Evolutionary conservation across 352 stramenopile genomes (phyloP).

Genomic region (Elongisporangium anandrum): DNA sequence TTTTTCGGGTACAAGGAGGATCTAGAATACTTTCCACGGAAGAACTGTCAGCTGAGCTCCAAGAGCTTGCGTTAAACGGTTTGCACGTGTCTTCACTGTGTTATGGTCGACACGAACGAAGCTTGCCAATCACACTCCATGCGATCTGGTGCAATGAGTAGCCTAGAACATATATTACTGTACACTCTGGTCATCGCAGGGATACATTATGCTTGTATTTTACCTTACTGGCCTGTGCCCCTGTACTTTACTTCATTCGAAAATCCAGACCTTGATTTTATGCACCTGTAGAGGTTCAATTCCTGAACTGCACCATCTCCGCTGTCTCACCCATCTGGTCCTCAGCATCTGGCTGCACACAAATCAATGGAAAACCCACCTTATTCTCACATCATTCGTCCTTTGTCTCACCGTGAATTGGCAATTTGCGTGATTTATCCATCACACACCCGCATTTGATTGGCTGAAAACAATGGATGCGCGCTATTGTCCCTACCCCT

Average conservation of each 20-base stretch:
- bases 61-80: not conserved
- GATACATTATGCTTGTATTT: not conserved
- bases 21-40: not conserved
- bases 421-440: not conserved
- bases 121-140: not conserved
- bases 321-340: not conserved
- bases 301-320: not conserved
- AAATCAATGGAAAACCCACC: too few relatives aligned
- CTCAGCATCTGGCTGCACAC: too few relatives aligned
- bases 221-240: not conserved
- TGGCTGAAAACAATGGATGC: not conserved
- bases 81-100: not conserved
- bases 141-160: not conserved
- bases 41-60: not conserved
- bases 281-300: not conserved
- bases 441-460: not conserved
- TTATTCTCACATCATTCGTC: too few relatives aligned
- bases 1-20: not conserved
- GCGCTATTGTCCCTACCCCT: not conserved
- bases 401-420: not conserved
- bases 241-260: not conserved
- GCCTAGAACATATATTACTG: not conserved
- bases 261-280: not conserved
- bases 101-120: not conserved
- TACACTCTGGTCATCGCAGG: not conserved